Evolutionary conservation across 768 basidiomycete genomes (phyloP).

Genomic region (Lactarius sp.): DNA sequence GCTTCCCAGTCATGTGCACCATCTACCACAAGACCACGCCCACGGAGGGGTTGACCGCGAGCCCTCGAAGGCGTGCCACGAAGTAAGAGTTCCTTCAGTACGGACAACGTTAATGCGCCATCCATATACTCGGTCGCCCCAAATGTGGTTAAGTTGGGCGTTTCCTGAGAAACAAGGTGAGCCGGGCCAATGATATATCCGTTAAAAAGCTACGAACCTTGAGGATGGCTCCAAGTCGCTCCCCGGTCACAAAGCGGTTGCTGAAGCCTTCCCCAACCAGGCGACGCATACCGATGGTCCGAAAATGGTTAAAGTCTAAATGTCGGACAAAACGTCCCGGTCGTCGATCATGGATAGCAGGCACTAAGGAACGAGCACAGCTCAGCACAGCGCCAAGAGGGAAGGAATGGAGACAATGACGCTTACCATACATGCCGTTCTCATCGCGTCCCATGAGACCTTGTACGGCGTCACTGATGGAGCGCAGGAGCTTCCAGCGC

Average conservation of each 20-base stretch:
- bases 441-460: constrained; percentile 57
- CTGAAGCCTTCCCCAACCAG: constrained; percentile 85
- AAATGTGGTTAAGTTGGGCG: constrained; percentile 78
- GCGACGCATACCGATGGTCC: constrained; percentile 93
- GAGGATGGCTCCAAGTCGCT: constrained; percentile 70
- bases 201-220: constrained; percentile 47
- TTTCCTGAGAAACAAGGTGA: constrained; percentile 54
- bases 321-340: constrained; percentile 80
- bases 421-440: constrained; percentile 69
- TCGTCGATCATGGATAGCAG: constrained; percentile 61
- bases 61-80: constrained; percentile 71
- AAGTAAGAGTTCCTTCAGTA: constrained; percentile 86
- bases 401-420: constrained; percentile 11
- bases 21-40: constrained; percentile 45
- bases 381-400: constrained; percentile 1
- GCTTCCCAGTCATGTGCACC: constrained; percentile 62
- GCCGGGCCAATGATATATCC: background rate
- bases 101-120: constrained; percentile 75
- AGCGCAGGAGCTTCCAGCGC: constrained; percentile 76
- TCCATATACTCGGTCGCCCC: constrained; percentile 99
- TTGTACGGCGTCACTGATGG: constrained; percentile 75
- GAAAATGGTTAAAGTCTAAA: constrained; percentile 94
- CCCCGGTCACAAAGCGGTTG: constrained; percentile 90
- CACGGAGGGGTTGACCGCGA: constrained; percentile 62
- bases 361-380: constrained; percentile 41